Conservation (phyloP, 495 filamentous ascomycete species). For the Lichina pygmaea region DNA sequence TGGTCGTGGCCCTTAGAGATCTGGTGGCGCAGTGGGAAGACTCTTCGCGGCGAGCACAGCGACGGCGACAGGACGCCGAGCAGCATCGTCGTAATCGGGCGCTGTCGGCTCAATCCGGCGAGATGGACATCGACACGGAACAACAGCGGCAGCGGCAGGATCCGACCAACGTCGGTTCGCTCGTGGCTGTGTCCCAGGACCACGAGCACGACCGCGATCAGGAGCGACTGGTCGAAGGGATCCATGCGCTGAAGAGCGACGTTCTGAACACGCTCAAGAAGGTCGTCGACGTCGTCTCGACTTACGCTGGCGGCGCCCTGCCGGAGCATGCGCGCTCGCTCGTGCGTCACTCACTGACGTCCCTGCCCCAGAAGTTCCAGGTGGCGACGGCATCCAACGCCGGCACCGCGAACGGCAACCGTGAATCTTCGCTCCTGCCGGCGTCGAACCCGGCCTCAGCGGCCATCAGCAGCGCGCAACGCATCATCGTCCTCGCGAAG, state of each 20-base stretch:
- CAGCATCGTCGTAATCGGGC: background rate
- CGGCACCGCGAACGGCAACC: background rate
- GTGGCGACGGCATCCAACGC: constrained; percentile 11
- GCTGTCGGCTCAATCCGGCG: background rate
- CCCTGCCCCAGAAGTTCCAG: constrained; percentile 51
- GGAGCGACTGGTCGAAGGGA: constrained; percentile 23
- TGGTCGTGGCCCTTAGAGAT: constrained; percentile 37
- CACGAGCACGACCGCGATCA: constrained; percentile 8
- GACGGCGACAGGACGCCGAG: background rate
- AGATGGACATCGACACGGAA: constrained; percentile 2
- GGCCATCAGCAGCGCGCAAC: constrained; percentile 27
- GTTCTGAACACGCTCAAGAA: constrained; percentile 49
- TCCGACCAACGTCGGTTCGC: too few species aligned
- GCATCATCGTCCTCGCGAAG: constrained; percentile 54
- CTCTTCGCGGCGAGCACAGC: constrained; percentile 5
- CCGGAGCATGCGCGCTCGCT: constrained; percentile 59
- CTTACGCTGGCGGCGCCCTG: constrained; percentile 58
- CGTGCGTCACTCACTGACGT: constrained; percentile 53
- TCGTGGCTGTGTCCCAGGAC: constrained; percentile 5
- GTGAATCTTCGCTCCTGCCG: constrained; percentile 7
- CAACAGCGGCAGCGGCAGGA: too few species aligned
- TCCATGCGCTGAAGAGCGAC: constrained; percentile 42
- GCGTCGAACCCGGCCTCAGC: constrained; percentile 7
- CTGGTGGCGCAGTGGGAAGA: constrained; percentile 55
- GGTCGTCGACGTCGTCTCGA: constrained; percentile 53